Evolutionary conservation across 768 basidiomycete species (phyloP).

Genomic region (Suillus discolor): DNA sequence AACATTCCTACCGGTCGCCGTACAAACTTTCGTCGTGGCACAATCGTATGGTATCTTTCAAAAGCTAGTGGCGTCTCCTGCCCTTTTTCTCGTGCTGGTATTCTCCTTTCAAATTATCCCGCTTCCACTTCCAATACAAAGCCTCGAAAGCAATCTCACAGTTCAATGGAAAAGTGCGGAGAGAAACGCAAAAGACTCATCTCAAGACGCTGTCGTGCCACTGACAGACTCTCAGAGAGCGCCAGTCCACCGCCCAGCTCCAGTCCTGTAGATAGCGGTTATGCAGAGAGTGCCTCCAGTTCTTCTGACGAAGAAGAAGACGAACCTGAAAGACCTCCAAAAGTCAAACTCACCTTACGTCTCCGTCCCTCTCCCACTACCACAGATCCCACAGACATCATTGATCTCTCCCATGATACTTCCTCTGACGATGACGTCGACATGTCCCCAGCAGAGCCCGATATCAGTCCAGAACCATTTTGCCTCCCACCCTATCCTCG

Average conservation of each 20-base stretch:
- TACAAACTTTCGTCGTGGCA: slow-evolving; percentile 79
- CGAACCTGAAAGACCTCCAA: slow-evolving; percentile 46
- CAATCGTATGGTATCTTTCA: slow-evolving; percentile 81
- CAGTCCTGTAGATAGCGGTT: slow-evolving; percentile 30
- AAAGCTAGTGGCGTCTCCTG: slow-evolving; percentile 75
- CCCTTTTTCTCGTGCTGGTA: slow-evolving; percentile 75
- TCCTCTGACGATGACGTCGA: slow-evolving; percentile 19
- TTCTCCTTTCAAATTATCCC: slow-evolving; percentile 65
- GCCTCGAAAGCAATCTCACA: slow-evolving; percentile 24
- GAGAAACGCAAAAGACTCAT: slow-evolving; percentile 46
- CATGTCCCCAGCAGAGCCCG: slow-evolving; percentile 23
- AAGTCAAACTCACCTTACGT: slow-evolving; percentile 71
- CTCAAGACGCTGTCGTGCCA: neutral
- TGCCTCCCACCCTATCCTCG: slow-evolving; percentile 59
- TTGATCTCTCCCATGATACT: slow-evolving; percentile 45
- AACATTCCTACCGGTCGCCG: slow-evolving; percentile 28
- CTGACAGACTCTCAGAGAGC: slow-evolving; percentile 3
- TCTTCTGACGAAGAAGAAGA: slow-evolving; percentile 33
- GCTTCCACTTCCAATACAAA: slow-evolving; percentile 46
- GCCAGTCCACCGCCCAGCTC: slow-evolving; percentile 4
- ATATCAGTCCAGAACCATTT: slow-evolving; percentile 40
- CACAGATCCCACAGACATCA: slow-evolving; percentile 30
- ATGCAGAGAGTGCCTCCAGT: slow-evolving; percentile 24
- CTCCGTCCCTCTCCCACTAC: slow-evolving; percentile 45
- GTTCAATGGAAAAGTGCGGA: slow-evolving; percentile 39